Evolutionary conservation across 352 stramenopile genomes (phyloP), one percentile per base, ranked within the genome.

Genomic region (Globisporangium middletonii): DNA sequence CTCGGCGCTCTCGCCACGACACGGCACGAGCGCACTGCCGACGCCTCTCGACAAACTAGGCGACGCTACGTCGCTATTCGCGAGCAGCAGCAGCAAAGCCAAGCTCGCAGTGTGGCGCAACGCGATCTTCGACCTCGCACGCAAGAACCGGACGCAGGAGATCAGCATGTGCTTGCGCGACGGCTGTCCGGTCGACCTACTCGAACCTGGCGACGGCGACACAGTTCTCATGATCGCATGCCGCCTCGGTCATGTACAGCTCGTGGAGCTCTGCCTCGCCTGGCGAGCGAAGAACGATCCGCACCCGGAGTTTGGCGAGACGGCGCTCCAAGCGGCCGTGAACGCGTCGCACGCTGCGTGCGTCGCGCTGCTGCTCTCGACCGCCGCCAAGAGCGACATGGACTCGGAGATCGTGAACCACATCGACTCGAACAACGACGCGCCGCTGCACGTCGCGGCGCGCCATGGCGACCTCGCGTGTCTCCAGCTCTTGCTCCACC

Each of bases 351-450:
- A 93, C 27, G 61, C 75, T 7, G 65, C 80, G 5, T 94, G 85
- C 47, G 58, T 93, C 13, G 56, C 64, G 12, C 61, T 90, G 11
- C 60, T 94, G 16, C 68, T 94, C 19, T 69, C 68, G 2, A 92
- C 83, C 0, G 85, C 85, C 7, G 85, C 85, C 23, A 88, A 88
- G 27, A 94, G 85, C 51, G 78, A 91, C 5, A 93, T 94, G 85
- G 85, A 93, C 57, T 75, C 81, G 9, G 83, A 91, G 58, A 93
- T 94, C 44, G 85, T 93, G 6, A 94, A 92, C 52, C 83, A 94
- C 58, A 89, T 93, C 48, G 80, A 93, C 56, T 76, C 79, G 8
- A 79, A 78, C 42, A 93, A 87, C 33, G 79, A 94, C 45, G 83
- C 85, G 1, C 85, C 85, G 8, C 72, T 94, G 9, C 85, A 94